phyloP scores from a whole-genome alignment of 164 flowering plant genomes.

The Magnolia kwangsiensis region DNA sequence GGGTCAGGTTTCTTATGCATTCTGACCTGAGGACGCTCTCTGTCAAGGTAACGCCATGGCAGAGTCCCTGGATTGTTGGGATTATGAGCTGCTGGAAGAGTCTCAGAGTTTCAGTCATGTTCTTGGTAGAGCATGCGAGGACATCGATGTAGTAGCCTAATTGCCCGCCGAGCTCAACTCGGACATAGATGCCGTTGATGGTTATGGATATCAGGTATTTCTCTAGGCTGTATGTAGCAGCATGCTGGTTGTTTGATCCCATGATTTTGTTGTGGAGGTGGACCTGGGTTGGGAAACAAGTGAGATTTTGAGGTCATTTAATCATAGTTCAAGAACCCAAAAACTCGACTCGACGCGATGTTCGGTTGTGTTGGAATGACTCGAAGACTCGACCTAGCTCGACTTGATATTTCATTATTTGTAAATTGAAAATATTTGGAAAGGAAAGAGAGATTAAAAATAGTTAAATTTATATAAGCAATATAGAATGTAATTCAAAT shows the following conservation, averaged over 20 bases:
- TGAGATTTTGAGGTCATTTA: not conserved
- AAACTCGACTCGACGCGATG: too few relatives aligned
- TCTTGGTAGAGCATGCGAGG: conserved; percentile 83
- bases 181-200: conserved; percentile 68
- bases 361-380: too few relatives aligned
- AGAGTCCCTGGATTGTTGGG: conserved; percentile 75
- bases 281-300: conserved; percentile 44
- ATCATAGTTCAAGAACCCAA: too few relatives aligned
- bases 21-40: conserved; percentile 72
- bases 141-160: conserved; percentile 70
- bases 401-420: too few relatives aligned
- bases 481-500: too few relatives aligned
- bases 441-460: too few relatives aligned
- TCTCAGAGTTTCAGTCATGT: conserved; percentile 65
- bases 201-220: conserved; percentile 72
- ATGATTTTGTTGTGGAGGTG: conserved; percentile 76
- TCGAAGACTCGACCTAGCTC: too few relatives aligned
- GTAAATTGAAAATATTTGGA: too few relatives aligned
- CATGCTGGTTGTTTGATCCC: conserved; percentile 55
- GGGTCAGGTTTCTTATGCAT: conserved; percentile 61
- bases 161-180: conserved; percentile 89
- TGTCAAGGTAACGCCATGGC: conserved; percentile 60
- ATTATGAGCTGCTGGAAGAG: conserved; percentile 70
- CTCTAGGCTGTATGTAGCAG: conserved; percentile 77
- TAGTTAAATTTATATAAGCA: too few relatives aligned